Evolutionary conservation across 371 early-diverging fungal genomes (phyloP), one percentile per base, ranked within the genome.

Genomic region (Zychaea mexicana): DNA sequence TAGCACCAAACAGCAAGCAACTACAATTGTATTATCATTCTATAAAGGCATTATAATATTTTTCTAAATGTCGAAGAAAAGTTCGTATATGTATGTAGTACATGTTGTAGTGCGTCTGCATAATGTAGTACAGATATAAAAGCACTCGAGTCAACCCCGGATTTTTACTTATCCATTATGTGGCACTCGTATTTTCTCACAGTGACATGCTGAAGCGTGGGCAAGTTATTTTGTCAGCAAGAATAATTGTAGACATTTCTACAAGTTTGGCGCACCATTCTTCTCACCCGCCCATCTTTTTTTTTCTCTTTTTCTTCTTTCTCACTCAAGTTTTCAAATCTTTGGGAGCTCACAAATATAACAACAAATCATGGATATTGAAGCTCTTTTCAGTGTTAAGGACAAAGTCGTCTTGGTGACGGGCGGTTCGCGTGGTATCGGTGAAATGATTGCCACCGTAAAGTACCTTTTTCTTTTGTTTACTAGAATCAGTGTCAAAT

Each of bases 371-470:
- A 84, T 90, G 87, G 83, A 87, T 58, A 73, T 82, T 55, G 60
- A 76, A 66, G 66, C 72, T 4, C 85, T 96, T n/a, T 95, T 95
- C 69, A 77, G 79, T 24, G 93, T 96, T 59, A 85, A 90, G 65
- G 91, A 85, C 70, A 96, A 95, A 76, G 90, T 96, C 4, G 96
- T 93, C 15, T 83, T 97, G 30, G 90, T 97, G 22, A 97, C 96
- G 17, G 97, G 97, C 57, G 97, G 97, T 32, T 89, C n/a, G n/a
- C n/a, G n/a, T n/a, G n/a, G n/a, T n/a, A n/a, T n/a, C n/a, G n/a
- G n/a, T n/a, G n/a, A n/a, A n/a, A n/a, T n/a, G n/a, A n/a, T n/a
- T n/a, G n/a, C n/a, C n/a, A n/a, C n/a, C n/a, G n/a, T n/a, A n/a
- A n/a, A n/a, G n/a, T n/a, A n/a, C n/a, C n/a, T n/a, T n/a, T n/a